phyloP scores from a whole-genome alignment of 495 filamentous ascomycete genomes.

The Podospora conica region DNA sequence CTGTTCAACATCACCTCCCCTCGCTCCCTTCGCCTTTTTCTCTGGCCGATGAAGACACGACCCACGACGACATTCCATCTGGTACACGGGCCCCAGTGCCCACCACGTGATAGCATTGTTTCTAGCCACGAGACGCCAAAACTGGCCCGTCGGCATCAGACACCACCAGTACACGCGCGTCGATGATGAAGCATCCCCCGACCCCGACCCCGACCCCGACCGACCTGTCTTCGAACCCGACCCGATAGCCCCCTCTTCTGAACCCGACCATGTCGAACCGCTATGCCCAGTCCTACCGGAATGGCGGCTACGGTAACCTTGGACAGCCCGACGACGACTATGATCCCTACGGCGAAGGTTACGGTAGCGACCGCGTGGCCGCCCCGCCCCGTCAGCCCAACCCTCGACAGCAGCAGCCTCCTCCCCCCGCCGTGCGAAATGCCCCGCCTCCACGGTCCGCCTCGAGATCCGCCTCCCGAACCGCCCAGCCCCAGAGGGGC shows the following conservation, averaged over 20 bases:
- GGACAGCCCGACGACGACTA: constrained; percentile 35
- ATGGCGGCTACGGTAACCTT: constrained; percentile 28
- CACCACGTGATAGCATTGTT: neutral
- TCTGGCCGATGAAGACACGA: no score
- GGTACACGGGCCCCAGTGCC: no score
- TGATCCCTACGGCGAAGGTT: constrained; percentile 42
- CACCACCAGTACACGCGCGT: neutral
- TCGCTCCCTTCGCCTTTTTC: neutral
- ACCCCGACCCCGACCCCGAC: neutral
- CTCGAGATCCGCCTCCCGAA: constrained; percentile 18
- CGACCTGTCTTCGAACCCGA: no score
- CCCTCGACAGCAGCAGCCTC: constrained; percentile 18
- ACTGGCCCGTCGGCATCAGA: neutral
- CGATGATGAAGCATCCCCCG: neutral
- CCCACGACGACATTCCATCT: no score
- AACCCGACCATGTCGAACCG: constrained; percentile 35
- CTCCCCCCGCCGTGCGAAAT: constrained; percentile 18
- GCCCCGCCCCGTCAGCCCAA: constrained; percentile 23
- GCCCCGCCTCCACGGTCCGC: constrained; percentile 26
- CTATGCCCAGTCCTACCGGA: constrained; percentile 38
- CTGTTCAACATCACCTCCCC: neutral
- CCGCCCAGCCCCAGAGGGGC: constrained; percentile 3
- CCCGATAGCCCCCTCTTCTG: constrained; percentile 15
- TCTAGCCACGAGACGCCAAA: neutral
- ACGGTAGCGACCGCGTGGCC: constrained; percentile 34